Base-by-base conservation (phyloP, 176 grass and related monocot genomes). In the Chloris gayana region DNA sequence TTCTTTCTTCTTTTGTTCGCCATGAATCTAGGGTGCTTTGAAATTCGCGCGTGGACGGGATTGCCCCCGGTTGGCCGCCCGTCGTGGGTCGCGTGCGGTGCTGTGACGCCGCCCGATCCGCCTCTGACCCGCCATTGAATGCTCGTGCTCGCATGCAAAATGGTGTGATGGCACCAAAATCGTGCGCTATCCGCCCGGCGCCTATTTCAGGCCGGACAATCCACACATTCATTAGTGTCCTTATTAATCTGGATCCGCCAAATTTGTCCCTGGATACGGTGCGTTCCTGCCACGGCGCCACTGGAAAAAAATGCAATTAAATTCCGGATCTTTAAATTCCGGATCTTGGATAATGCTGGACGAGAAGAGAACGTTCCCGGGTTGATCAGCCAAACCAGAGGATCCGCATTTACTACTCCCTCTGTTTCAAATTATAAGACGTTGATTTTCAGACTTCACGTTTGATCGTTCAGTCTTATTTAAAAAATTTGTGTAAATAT, bases 11-110 rank as follows among this genome's bases (percentile, higher is more conserved):
- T 18, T 83, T 80, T 80, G 73, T 73, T 29, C 12, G 85, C 69
- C 81, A 81, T 90, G 85, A 82, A 93, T 91, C 69, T 81, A 74
- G 42, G 46, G 69, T 57, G 77, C 63, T 86, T 74, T 85, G 56
- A 75, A 74, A 67, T 78, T 69, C 61, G 63, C 59, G 38, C 49
- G 11, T 58, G 81, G 94, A 97, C 94, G 53, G 64, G 69, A 89
- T 53, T 97, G 38, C 88, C 94, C 93, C 67, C 62, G 49, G 63
- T 57, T 70, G 47, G 71, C 81, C 69, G 46, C 33, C 70, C 31
- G 87, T 77, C 83, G 78, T 45, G 24, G 46, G 67, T 79, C 73
- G 74, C 75, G 76, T 62, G 76, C 14, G 31, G 11, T n/a, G n/a
- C n/a, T 29, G 53, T 41, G 61, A 24, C 44, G 42, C 74, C 86